These are phyloP conservation scores for Ophiocordyceps camponoti-saundersi DNA, from an alignment of 2,329 filamentous ascomycete genomes.

Conservation along the genomic window DNA sequence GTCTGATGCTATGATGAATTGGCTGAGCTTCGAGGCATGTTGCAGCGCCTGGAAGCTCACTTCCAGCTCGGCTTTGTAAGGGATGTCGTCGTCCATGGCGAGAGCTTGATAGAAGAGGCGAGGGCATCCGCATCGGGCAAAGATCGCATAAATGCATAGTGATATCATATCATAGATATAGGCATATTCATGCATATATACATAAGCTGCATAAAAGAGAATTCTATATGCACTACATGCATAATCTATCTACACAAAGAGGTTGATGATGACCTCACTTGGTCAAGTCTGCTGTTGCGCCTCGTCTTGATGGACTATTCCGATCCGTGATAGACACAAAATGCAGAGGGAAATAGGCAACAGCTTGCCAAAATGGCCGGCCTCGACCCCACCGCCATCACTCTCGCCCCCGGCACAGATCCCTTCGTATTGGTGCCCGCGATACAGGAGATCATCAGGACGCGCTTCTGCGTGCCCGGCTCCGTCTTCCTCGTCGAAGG, in stretches of 20 bases:
- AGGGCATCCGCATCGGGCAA: conserved; percentile 8
- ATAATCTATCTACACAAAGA: too few species aligned
- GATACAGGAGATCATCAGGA: conserved; percentile 30
- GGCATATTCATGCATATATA: background rate
- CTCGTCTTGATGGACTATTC: too few species aligned
- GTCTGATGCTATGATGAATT: conserved; percentile 25
- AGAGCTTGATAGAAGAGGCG: background rate
- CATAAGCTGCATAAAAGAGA: background rate
- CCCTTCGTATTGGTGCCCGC: conserved; percentile 18
- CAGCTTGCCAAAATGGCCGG: conserved; percentile 6
- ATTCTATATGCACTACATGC: too few species aligned
- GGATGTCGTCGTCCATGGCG: conserved; percentile 18
- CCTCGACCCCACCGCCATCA: conserved; percentile 12
- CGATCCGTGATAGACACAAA: background rate
- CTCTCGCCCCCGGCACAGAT: conserved; percentile 6
- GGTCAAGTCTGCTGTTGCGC: too few species aligned
- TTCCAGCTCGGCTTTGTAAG: conserved; percentile 23
- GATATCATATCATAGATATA: background rate
- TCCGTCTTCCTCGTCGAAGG: conserved; percentile 33
- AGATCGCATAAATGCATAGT: conserved; percentile 11
- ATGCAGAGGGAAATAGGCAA: background rate
- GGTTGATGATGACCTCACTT: too few species aligned
- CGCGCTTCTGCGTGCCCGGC: conserved; percentile 26
- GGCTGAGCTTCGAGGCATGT: conserved; percentile 30
- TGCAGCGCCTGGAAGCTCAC: conserved; percentile 25